Base-by-base conservation (phyloP, 345 rosid genomes). In the Syzygium aqueum region DNA sequence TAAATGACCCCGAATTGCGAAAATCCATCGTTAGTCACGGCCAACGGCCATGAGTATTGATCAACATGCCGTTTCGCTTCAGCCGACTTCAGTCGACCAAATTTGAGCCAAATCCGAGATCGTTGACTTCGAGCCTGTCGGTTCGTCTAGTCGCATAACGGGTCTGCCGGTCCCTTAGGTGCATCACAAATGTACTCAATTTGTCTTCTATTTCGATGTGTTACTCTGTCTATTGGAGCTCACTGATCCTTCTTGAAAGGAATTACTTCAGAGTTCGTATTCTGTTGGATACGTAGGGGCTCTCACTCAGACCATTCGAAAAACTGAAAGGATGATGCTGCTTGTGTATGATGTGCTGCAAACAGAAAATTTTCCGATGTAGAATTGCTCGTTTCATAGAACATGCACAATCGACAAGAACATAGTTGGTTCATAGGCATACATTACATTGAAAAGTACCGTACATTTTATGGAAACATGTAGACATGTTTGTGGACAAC, bases 141-240 rank as follows among this genome's bases (percentile, higher is more conserved):
- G n/a, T n/a, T n/a, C n/a, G n/a, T n/a, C n/a, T n/a, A n/a, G n/a
- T n/a, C n/a, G n/a, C n/a, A n/a, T n/a, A n/a, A n/a, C n/a, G n/a
- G n/a, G n/a, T n/a, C n/a, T n/a, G n/a, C n/a, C n/a, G n/a, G n/a
- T n/a, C n/a, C n/a, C n/a, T n/a, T n/a, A n/a, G n/a, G n/a, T n/a
- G n/a, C n/a, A n/a, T n/a, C n/a, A n/a, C n/a, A n/a, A 65, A 86
- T 86, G 40, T 85, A 23, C 89, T 83, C 85, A 22, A 22, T 85
- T 88, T 87, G 86, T 88, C 59, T 51, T 52, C 59, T 5, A 7
- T 84, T 28, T 52, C 27, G 5, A 78, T 27, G 19, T 30, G 40
- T 73, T 17, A 30, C 43, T 73, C 37, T 37, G 27, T 37, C 23
- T 73, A 73, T 73, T 73, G 46, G 82, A 37, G 27, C 49, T 37